Base-by-base conservation (phyloP, 768 basidiomycete genomes). In the Collybia sordida region DNA sequence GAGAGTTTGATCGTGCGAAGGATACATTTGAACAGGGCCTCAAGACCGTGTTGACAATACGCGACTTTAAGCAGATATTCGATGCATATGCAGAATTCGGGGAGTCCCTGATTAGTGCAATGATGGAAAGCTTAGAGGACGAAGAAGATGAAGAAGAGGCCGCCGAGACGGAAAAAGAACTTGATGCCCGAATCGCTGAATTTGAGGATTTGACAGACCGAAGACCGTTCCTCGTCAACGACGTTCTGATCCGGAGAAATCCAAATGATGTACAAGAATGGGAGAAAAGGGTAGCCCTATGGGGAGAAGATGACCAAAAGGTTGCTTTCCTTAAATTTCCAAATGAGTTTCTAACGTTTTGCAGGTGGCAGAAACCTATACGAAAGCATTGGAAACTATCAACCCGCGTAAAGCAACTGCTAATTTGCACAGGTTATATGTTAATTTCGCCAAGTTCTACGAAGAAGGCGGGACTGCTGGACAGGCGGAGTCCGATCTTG, bases 191-290 rank as follows among this genome's bases (percentile, higher is more conserved):
- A 61, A 97, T 98, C 90, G 88, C 86, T 63, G 86, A 87, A 52
- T 94, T 98, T 59, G 96, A 98, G 67, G 89, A 86, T 35, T 67
- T 99, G 57, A 96, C 96, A 78, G 97, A 99, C 65, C 79, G 95
- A 42, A 71, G 97, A 63, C 96, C 93, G 2, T 98, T 99, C 78
- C 74, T 99, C 54, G 85, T 97, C 40, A 99, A 99, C 59, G 95
- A 98, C 60, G 97, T 98, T 11, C 72, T 98, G 14, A 67, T 98
- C 28, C 74, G 97, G 53, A 75, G 97, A 60, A 99, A 99, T 74
- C 91, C 93, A 4, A 91, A 98, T 59, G 97, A 99, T 60, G 97
- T 98, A 1, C 93, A 97, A 57, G 97, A 99, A 65, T 99, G 97
- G 97, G 97, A 98, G 72, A 99, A 99, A 70, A 77, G 96, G 28